Conservation (phyloP, 306 rosid genomes). For the Calophaca sinica region DNA sequence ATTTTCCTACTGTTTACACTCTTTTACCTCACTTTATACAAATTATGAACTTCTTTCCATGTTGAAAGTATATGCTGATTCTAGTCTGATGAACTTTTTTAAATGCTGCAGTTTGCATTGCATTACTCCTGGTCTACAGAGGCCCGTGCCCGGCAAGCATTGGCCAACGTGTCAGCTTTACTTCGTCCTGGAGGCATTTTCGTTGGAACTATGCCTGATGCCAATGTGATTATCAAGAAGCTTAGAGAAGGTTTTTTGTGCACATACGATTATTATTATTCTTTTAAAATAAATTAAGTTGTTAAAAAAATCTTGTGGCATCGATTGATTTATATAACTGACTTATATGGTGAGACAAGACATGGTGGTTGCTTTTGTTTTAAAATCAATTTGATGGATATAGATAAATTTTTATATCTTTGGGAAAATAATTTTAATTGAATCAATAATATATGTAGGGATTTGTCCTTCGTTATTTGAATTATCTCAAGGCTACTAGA, state of each 20-base stretch:
- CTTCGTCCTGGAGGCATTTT: slow-evolving; percentile 98
- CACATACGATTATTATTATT: not conserved
- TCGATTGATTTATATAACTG: slow-evolving; percentile 15
- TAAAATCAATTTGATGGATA: slow-evolving; percentile 13
- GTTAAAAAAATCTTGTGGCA: slow-evolving; percentile 1
- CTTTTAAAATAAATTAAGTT: slow-evolving; percentile 32
- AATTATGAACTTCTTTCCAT: slow-evolving; percentile 36
- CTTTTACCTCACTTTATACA: not conserved
- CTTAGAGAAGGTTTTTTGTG: slow-evolving; percentile 80
- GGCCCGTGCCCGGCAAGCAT: slow-evolving; percentile 93
- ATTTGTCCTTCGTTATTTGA: slow-evolving; percentile 27
- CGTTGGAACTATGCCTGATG: slow-evolving; percentile 99
- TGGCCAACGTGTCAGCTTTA: slow-evolving; percentile 91
- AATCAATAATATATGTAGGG: slow-evolving; percentile 5
- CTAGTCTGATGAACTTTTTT: slow-evolving; percentile 32
- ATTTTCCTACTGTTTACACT: not conserved
- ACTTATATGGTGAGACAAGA: slow-evolving; percentile 2
- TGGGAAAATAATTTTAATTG: not conserved
- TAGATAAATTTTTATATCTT: not conserved
- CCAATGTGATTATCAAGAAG: slow-evolving; percentile 90
- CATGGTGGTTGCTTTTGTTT: not conserved
- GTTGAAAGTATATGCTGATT: slow-evolving; percentile 14
- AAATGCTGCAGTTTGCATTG: slow-evolving; percentile 56
- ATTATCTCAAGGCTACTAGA: not conserved
- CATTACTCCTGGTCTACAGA: slow-evolving; percentile 89